Base-by-base conservation (phyloP, 352 stramenopile species). In the Detonula confervacea region DNA sequence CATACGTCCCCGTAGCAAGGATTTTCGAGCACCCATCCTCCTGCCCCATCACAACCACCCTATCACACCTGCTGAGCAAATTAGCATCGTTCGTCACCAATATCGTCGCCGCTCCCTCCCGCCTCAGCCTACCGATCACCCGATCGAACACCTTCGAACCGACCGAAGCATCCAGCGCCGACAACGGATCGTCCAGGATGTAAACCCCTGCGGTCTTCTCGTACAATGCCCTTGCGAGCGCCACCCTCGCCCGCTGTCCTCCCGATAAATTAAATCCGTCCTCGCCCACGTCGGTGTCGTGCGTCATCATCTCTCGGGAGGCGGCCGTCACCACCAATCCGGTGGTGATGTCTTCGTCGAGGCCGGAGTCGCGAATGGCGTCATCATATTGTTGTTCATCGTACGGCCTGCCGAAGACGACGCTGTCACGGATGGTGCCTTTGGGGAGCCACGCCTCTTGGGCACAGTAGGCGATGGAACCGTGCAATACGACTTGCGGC, bases 371-470 rank as follows among this genome's bases (percentile, higher is more conserved):
- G 39, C 81, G 79, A 27, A 95, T 73, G 8, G 89, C 88, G 35
- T 49, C 39, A 9, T 73, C 22, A 64, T 94, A 96, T 80, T 73
- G 80, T 33, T 71, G 37, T 73, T 92, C 72, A 33, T 95, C 81
- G 37, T 87, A 94, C 5, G 91, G 87, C 47, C 83, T 64, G 8
- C 91, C 92, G 75, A 95, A 95, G 4, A 95, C 73, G 30, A 96
- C 86, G 33, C 92, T 92, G 55, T 95, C 90, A 18, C 84, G 46
- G 16, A 96, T 79, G 2, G 92, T 91, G 52, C 87, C 88, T 64
- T 95, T 94, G 20, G 91, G 81, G 24, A 95, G 63, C 91, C 91
- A 94, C 30, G 89, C 83, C 52, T 93, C 86, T 77, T 92, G 87
- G 2, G 83, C 82, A 74, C 85, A 93, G 55, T 93, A 94, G 8